Base-by-base conservation (phyloP, 768 basidiomycete genomes). In the Mycena polygramma region DNA sequence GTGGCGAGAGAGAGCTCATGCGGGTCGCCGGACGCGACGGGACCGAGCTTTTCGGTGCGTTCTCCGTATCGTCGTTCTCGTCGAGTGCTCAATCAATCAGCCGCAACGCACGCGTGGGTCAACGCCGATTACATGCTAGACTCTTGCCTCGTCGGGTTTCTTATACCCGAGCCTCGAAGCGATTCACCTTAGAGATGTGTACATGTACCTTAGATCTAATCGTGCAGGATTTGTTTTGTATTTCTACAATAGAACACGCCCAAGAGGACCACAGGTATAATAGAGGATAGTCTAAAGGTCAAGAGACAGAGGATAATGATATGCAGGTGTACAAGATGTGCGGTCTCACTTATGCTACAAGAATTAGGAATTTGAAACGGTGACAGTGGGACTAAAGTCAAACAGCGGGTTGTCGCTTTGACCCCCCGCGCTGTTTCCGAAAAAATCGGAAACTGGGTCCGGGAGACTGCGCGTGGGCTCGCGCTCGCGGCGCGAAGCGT, bases 61-160 rank as follows among this genome's bases (percentile, higher is more conserved):
- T 39, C 35, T 35, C 19, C 13, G 43, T 41, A 37, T 2, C 7
- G 9, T 7, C 45, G 53, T 69, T 52, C 37, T 17, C 52, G 43
- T 68, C 63, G 46, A 53, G 62, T 19, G 60, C 46, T 66, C 20
- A 71, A 41, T 30, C 22, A 20, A 46, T 41, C 14, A 99, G 97
- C 93, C 54, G 81, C 88, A 26, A 98, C 97, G 0, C 97, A 99
- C 79, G 94, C 92, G 5, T 99, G 97, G 97, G 96, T 99, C 39
- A 98, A 95, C 74, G 89, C 88, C n/a, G 97, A 99, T 59, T 92
- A 92, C 75, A 98, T 99, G 95, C 85, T 99, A 24, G 97, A 98
- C 77, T 87, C 90, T 41, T 98, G 95, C 79, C 84, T 98, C 54
- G 93, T 99, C 45, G 97, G 97, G 19, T 94, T 98, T 76, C 82